These are phyloP conservation scores for Przewalskia tangutica DNA, from an alignment of 257 asterid genomes.

Conservation along the genomic window DNA sequence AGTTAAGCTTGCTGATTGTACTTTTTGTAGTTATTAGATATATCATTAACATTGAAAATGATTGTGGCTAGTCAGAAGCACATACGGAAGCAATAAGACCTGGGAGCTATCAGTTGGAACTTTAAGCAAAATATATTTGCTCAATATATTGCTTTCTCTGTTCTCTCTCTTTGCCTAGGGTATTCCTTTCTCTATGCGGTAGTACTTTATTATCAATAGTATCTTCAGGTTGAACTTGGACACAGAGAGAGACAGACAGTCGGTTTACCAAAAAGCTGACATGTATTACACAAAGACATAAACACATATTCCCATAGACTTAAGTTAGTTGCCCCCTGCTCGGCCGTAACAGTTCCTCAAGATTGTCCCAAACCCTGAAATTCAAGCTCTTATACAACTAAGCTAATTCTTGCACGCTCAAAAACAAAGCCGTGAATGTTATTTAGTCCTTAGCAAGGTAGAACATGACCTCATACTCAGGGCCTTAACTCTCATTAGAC, in stretches of 20 bases:
- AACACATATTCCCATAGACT: neutral
- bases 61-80: neutral
- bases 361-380: neutral
- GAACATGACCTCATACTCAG: neutral
- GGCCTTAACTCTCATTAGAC: neutral
- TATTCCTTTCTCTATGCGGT: neutral
- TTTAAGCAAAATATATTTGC: neutral
- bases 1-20: neutral
- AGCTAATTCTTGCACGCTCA: neutral
- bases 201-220: neutral
- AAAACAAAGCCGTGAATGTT: neutral
- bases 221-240: neutral
- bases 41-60: neutral
- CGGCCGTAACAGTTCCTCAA: neutral
- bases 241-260: neutral
- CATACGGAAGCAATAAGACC: neutral
- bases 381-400: neutral
- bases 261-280: neutral
- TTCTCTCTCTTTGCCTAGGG: neutral
- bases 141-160: neutral
- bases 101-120: neutral
- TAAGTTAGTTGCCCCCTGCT: neutral
- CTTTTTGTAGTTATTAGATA: neutral
- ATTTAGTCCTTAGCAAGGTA: neutral
- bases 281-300: neutral